Evolutionary conservation across 805 yeast species (phyloP).

Genomic region (Suhomyces sp.): DNA sequence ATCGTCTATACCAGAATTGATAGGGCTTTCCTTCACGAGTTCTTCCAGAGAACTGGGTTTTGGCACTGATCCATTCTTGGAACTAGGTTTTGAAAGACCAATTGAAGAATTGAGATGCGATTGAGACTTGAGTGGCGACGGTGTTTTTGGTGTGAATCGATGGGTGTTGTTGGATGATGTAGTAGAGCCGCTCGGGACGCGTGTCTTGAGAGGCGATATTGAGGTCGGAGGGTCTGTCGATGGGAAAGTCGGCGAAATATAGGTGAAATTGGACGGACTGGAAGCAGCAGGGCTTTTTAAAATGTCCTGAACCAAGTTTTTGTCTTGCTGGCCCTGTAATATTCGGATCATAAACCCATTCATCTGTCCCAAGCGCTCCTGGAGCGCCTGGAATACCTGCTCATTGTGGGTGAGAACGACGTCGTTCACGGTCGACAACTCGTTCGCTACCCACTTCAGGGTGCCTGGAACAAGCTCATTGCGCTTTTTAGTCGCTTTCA

Average conservation of each 20-base stretch:
- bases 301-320: background rate
- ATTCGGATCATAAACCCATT: constrained; percentile 41
- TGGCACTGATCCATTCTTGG: constrained; percentile 4
- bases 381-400: constrained; percentile 37
- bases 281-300: background rate
- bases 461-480: constrained; percentile 47
- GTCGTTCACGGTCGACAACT: constrained; percentile 38
- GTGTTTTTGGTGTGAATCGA: constrained; percentile 1
- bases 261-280: constrained; percentile 7
- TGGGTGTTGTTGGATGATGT: background rate
- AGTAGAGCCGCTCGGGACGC: background rate
- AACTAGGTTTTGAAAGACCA: constrained; percentile 17
- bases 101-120: constrained; percentile 17
- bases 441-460: constrained; percentile 49
- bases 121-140: constrained; percentile 5
- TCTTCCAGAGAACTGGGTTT: background rate
- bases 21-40: background rate
- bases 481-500: constrained; percentile 28
- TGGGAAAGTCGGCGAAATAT: constrained; percentile 2
- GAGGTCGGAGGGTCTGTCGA: background rate
- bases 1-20: constrained; percentile 21
- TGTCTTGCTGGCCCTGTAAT: constrained; percentile 14
- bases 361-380: constrained; percentile 39
- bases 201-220: background rate
- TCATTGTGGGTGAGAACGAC: constrained; percentile 37